Percentiles rank a stretch among this genome's conserved stretches.
phyloP scores from a whole-genome alignment of 2,329 filamentous ascomycete species.

The Didymosphaeria variabile region DNA sequence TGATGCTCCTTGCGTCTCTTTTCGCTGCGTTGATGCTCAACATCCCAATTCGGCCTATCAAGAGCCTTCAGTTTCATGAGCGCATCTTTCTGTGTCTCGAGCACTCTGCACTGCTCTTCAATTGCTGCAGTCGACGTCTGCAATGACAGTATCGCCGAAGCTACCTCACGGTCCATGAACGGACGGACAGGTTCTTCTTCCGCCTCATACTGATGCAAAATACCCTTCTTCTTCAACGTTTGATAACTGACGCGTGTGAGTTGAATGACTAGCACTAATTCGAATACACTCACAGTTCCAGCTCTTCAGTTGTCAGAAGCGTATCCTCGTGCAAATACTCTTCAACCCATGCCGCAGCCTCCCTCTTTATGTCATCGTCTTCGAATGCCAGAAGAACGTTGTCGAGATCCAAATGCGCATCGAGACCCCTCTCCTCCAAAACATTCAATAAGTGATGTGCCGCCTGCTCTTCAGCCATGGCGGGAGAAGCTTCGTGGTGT shows the following conservation, averaged over 20 bases:
- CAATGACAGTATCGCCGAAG: conserved; percentile 69
- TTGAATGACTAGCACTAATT: not conserved
- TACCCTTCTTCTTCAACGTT: conserved; percentile 43
- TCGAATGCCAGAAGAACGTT: conserved; percentile 60
- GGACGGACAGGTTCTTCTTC: conserved; percentile 52
- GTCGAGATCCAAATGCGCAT: conserved; percentile 51
- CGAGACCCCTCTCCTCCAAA: conserved; percentile 55
- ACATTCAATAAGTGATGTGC: conserved; percentile 55
- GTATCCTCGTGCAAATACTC: conserved; percentile 58
- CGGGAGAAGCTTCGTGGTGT: conserved; percentile 13
- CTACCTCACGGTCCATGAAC: conserved; percentile 68
- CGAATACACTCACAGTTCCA: conserved; percentile 52
- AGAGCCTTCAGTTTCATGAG: conserved; percentile 64
- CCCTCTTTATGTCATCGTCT: conserved; percentile 50
- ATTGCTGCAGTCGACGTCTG: conserved; percentile 71
- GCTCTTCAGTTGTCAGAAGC: conserved; percentile 59
- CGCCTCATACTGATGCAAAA: conserved; percentile 41
- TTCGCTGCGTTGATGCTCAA: conserved; percentile 50
- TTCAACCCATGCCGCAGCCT: conserved; percentile 56
- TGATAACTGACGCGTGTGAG: conserved; percentile 39
- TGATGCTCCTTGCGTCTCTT: conserved; percentile 46
- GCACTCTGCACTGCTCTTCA: conserved; percentile 68
- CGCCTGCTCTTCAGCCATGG: conserved; percentile 47
- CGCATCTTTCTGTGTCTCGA: conserved; percentile 70
- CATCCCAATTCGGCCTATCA: conserved; percentile 52